Conservation (phyloP, 2,329 filamentous ascomycete genomes). For the Lithohypha guttulata region DNA sequence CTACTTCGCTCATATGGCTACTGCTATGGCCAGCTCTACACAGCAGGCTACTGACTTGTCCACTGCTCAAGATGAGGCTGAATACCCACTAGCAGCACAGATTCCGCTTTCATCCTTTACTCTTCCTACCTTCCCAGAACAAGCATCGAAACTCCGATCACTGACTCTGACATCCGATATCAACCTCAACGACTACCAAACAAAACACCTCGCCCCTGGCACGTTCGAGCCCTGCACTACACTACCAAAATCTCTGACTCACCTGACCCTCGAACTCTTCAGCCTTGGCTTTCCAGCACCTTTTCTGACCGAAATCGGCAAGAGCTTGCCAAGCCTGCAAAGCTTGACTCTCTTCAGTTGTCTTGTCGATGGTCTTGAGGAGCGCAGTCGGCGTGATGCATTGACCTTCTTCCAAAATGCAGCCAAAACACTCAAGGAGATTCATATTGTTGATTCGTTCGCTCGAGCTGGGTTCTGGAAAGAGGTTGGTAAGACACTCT, state of each 20-base stretch:
- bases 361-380: constrained; percentile 35
- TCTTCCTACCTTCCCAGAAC: constrained; percentile 35
- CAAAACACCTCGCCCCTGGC: constrained; percentile 24
- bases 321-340: constrained; percentile 32
- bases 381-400: constrained; percentile 30
- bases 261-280: constrained; percentile 40
- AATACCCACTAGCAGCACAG: constrained; percentile 33
- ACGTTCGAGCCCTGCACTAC: constrained; percentile 9
- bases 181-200: constrained; percentile 37
- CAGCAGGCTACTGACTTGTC: too few species aligned
- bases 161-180: constrained; percentile 41
- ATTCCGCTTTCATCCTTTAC: constrained; percentile 37
- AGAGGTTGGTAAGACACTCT: constrained; percentile 21
- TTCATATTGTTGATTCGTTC: constrained; percentile 41
- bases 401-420: constrained; percentile 30
- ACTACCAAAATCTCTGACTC: constrained; percentile 32
- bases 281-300: constrained; percentile 35
- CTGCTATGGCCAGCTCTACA: too few species aligned
- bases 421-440: constrained; percentile 28
- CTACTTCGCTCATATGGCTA: too few species aligned
- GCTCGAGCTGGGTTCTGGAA: constrained; percentile 33
- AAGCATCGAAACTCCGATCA: constrained; percentile 34
- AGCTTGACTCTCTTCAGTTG: constrained; percentile 37
- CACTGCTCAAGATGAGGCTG: too few species aligned
- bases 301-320: constrained; percentile 33